Evolutionary conservation across 1,139 yeast species (phyloP).

Genomic region (Wickerhamiella pararugosa): DNA sequence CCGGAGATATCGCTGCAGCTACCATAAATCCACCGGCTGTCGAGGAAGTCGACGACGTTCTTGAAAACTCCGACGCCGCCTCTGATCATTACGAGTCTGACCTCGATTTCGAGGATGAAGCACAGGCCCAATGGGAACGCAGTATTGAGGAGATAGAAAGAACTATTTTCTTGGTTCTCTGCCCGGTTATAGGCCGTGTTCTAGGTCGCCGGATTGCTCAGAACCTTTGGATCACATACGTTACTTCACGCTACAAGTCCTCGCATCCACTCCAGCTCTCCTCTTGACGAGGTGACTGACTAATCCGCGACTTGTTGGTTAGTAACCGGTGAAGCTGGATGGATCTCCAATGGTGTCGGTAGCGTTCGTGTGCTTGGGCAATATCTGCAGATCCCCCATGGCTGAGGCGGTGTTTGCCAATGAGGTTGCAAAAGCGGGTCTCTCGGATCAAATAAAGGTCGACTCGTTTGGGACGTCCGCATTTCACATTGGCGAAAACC

Average conservation of each 20-base stretch:
- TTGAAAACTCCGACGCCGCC: slow-evolving; percentile 2
- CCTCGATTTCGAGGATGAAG: slow-evolving; percentile 25
- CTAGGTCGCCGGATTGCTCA: slow-evolving; percentile 52
- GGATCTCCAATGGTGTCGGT: slow-evolving; percentile 32
- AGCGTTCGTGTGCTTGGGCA: slow-evolving; percentile 85
- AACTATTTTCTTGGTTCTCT: slow-evolving; percentile 40
- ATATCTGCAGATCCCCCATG: slow-evolving; percentile 96
- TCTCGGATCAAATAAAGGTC: slow-evolving; percentile 33
- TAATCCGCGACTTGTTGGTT: too few relatives aligned
- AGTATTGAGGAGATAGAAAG: slow-evolving; percentile 46
- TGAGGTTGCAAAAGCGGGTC: slow-evolving; percentile 38
- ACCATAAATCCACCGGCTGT: not conserved
- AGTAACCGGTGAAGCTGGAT: too few relatives aligned
- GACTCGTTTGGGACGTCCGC: slow-evolving; percentile 87
- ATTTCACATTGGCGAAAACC: slow-evolving; percentile 68
- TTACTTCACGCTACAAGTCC: slow-evolving; percentile 12
- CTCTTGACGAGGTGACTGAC: too few relatives aligned
- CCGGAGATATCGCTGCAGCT: slow-evolving; percentile 2
- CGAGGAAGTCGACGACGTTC: not conserved
- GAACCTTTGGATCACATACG: slow-evolving; percentile 16
- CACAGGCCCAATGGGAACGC: slow-evolving; percentile 74
- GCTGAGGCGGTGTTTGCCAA: slow-evolving; percentile 85
- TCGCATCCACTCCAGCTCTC: too few relatives aligned
- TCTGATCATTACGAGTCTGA: slow-evolving; percentile 14
- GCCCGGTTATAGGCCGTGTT: slow-evolving; percentile 58